phyloP scores from a whole-genome alignment of 164 flowering plant species.

The Cinnamomum micranthum region DNA sequence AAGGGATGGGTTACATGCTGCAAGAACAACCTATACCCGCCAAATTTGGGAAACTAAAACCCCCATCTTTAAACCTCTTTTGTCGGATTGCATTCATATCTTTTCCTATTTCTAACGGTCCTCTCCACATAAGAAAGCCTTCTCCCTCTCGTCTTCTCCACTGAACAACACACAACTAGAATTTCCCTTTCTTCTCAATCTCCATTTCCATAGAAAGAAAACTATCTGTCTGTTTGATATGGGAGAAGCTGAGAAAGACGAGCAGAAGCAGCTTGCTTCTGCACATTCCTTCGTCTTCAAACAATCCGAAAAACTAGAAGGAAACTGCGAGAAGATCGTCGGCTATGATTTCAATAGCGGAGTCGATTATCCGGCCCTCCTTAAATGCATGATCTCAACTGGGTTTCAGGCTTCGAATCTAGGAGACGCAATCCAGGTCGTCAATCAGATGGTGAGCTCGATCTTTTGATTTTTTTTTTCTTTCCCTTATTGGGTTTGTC shows the following conservation, averaged over 20 bases:
- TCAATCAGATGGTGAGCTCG: slow-evolving; percentile 70
- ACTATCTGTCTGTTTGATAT: too few species aligned
- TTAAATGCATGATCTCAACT: slow-evolving; percentile 61
- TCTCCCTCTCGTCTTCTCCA: too few species aligned
- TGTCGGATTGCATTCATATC: too few species aligned
- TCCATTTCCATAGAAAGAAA: too few species aligned
- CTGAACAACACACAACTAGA: too few species aligned
- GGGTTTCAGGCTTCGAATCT: slow-evolving; percentile 97
- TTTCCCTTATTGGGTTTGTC: not conserved
- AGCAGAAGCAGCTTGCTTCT: slow-evolving; percentile 20
- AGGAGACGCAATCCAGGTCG: slow-evolving; percentile 78
- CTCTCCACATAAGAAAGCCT: too few species aligned
- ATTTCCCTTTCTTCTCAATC: too few species aligned
- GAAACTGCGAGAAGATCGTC: slow-evolving; percentile 40
- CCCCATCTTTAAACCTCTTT: too few species aligned
- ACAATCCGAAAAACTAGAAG: slow-evolving; percentile 63
- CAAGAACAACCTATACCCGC: too few species aligned
- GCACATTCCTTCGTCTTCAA: slow-evolving; percentile 48
- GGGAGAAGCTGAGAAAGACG: not conserved
- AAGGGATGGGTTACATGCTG: too few species aligned
- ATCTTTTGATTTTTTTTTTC: not conserved
- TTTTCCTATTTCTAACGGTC: too few species aligned
- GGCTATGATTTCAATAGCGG: slow-evolving; percentile 93
- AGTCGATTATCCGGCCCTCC: slow-evolving; percentile 51
- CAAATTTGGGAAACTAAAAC: too few species aligned